phyloP scores from a whole-genome alignment of 768 basidiomycete genomes.

The Daedaleopsis nitida region DNA sequence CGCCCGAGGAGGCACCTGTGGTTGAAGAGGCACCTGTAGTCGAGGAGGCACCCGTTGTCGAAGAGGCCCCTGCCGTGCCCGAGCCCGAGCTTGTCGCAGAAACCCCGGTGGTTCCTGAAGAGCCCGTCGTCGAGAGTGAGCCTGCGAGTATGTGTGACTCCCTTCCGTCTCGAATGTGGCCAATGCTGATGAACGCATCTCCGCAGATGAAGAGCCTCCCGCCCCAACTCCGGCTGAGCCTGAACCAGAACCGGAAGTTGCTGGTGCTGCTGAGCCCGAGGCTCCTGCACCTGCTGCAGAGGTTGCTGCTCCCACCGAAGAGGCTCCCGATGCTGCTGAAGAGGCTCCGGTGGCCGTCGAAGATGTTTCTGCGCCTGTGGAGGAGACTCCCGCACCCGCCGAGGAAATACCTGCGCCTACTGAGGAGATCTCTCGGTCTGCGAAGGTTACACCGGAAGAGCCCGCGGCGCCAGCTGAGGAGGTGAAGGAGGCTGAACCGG shows the following conservation, averaged over 20 bases:
- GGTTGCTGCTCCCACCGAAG: too few relatives aligned
- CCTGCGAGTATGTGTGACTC: not conserved
- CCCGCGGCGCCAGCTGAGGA: too few relatives aligned
- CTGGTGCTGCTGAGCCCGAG: not conserved
- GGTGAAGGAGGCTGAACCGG: not conserved
- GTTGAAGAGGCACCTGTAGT: slow-evolving; percentile 13
- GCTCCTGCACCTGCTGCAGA: too few relatives aligned
- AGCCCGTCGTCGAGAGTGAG: not conserved
- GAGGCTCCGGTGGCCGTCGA: not conserved
- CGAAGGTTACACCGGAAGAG: not conserved
- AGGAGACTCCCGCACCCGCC: not conserved
- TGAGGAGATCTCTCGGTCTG: not conserved
- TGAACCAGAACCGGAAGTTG: too few relatives aligned
- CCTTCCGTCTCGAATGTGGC: not conserved
- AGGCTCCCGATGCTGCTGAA: too few relatives aligned
- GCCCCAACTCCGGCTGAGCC: too few relatives aligned
- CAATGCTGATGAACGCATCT: not conserved
- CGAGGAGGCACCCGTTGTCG: not conserved
- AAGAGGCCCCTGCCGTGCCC: not conserved
- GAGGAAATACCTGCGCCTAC: not conserved
- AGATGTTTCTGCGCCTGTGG: not conserved
- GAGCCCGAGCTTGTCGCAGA: slow-evolving; percentile 18
- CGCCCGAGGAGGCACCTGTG: slow-evolving; percentile 12
- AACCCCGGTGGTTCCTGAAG: not conserved
- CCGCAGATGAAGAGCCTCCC: not conserved